These are phyloP conservation scores for Acmispon strigosus DNA, from an alignment of 306 rosid genomes.

Conservation along the genomic window DNA sequence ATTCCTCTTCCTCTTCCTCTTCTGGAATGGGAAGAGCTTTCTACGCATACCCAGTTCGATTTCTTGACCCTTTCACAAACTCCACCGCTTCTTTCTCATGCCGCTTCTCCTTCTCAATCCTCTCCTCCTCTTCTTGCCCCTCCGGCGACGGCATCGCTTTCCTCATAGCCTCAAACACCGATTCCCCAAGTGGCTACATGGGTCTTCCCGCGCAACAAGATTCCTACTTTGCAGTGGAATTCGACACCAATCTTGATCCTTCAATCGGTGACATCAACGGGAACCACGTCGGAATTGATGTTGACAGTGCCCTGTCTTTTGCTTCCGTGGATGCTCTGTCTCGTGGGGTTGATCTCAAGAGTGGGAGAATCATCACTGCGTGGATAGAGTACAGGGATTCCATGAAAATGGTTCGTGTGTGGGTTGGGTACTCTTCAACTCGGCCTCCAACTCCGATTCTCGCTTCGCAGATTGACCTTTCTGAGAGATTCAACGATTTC, in stretches of 20 bases:
- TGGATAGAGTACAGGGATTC: constrained; percentile 75
- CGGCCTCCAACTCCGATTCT: constrained; percentile 53
- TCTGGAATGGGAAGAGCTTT: constrained; percentile 61
- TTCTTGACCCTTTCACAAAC: constrained; percentile 58
- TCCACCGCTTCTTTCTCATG: constrained; percentile 60
- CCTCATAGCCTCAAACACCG: constrained; percentile 41
- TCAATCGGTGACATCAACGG: constrained; percentile 59
- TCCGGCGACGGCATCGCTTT: constrained; percentile 65
- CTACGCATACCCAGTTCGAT: constrained; percentile 51
- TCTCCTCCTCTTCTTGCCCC: constrained; percentile 49
- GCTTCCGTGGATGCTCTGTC: constrained; percentile 47
- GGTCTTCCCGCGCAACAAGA: constrained; percentile 51
- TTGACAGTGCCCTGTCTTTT: constrained; percentile 31
- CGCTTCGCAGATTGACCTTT: constrained; percentile 53
- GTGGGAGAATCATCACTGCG: constrained; percentile 51
- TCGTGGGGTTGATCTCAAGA: constrained; percentile 48
- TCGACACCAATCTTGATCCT: constrained; percentile 62
- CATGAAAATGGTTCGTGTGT: constrained; percentile 49
- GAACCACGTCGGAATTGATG: constrained; percentile 55
- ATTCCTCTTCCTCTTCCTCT: constrained; percentile 27
- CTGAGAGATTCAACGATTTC: constrained; percentile 44
- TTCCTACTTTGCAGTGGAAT: constrained; percentile 68
- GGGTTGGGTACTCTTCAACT: constrained; percentile 48
- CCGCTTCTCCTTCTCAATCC: constrained; percentile 56
- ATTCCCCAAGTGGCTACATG: constrained; percentile 41